Conservation (phyloP, 2,329 filamentous ascomycete species). For the Fusarium sororula region DNA sequence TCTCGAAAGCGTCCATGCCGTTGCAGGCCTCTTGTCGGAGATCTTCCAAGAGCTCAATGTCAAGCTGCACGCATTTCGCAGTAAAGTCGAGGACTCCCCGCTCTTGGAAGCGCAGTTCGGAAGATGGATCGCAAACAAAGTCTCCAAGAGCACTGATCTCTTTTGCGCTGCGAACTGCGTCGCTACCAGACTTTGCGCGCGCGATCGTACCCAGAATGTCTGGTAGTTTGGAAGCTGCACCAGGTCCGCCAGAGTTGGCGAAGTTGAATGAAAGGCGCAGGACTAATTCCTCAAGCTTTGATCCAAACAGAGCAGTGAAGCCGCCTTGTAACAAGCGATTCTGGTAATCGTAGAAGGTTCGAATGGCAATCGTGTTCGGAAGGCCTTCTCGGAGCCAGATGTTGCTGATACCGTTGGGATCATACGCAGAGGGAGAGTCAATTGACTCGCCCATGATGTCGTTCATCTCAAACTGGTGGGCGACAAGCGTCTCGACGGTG, state of each 20-base stretch:
- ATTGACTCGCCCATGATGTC: constrained; percentile 56
- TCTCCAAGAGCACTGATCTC: constrained; percentile 61
- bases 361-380: constrained; percentile 59
- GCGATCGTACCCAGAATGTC: constrained; percentile 41
- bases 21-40: constrained; percentile 61
- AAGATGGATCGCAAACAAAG: constrained; percentile 57
- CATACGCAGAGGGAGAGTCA: constrained; percentile 9
- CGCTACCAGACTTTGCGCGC: constrained; percentile 49
- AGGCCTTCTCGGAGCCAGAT: constrained; percentile 58
- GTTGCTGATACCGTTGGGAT: constrained; percentile 36
- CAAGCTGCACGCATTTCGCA: constrained; percentile 57
- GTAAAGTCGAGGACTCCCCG: constrained; percentile 62
- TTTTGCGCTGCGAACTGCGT: constrained; percentile 57
- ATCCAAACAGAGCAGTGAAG: constrained; percentile 60
- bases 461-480: constrained; percentile 63
- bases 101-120: constrained; percentile 59
- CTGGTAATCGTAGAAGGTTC: constrained; percentile 63
- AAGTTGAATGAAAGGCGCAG: constrained; percentile 61
- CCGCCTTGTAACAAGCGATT: constrained; percentile 60
- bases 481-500: constrained; percentile 61
- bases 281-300: constrained; percentile 62
- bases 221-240: constrained; percentile 50
- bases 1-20: constrained; percentile 65
- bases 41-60: constrained; percentile 63
- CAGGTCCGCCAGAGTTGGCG: constrained; percentile 55